phyloP scores from a whole-genome alignment of 75 land plant genomes.

The Gnetum montanum region DNA sequence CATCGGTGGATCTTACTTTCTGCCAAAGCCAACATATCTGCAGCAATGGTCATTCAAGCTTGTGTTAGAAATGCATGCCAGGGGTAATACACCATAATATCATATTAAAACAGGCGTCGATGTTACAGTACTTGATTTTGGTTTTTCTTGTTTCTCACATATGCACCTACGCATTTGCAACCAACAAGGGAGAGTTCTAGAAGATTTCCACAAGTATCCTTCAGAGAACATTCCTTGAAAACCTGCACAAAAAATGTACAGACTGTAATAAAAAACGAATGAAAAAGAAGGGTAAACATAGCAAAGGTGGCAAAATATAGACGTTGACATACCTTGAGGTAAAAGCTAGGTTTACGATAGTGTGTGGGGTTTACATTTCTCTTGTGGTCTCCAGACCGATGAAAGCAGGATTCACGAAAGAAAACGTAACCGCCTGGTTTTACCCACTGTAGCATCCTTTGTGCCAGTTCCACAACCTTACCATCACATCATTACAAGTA shows the following conservation, averaged over 20 bases:
- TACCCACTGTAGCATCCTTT: constrained; percentile 23
- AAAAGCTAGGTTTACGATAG: constrained; percentile 87
- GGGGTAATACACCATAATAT: constrained; percentile 22
- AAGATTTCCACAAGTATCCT: constrained; percentile 54
- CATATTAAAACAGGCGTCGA: constrained; percentile 33
- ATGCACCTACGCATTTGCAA: constrained; percentile 96
- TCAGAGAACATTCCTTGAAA: constrained; percentile 56
- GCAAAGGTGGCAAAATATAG: too few species aligned
- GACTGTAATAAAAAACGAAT: neutral
- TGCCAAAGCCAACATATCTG: constrained; percentile 99
- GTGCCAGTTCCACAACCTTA: constrained; percentile 21
- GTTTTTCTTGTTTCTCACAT: constrained; percentile 84
- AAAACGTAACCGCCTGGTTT: constrained; percentile 30
- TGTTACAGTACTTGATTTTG: constrained; percentile 99
- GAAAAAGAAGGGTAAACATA: neutral
- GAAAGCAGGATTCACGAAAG: constrained; percentile 59
- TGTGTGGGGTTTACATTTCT: constrained; percentile 87
- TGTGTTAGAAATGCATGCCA: constrained; percentile 15
- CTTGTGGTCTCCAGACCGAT: constrained; percentile 95
- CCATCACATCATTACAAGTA: neutral
- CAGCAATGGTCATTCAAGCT: constrained; percentile 12
- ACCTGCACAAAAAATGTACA: too few species aligned
- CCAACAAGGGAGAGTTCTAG: constrained; percentile 60
- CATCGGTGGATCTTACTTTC: constrained; percentile 56
- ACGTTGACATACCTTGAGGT: constrained; percentile 60